phyloP scores from a whole-genome alignment of 2,329 filamentous ascomycete species.

The Penicillium decumbens region DNA sequence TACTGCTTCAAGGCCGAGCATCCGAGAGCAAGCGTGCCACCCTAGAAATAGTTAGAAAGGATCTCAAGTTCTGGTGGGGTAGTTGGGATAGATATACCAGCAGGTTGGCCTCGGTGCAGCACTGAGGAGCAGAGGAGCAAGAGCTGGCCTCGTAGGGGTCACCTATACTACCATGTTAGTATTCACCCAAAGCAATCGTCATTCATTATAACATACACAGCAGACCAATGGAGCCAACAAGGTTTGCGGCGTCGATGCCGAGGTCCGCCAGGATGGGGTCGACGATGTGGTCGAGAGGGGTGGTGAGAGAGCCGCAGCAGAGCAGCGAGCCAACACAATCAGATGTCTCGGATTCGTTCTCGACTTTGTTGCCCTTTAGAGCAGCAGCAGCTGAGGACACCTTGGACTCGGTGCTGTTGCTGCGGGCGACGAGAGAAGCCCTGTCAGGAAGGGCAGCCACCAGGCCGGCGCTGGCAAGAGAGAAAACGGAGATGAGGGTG shows the following conservation, averaged over 20 bases:
- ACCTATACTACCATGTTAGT: conserved; percentile 18
- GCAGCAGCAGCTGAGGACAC: conserved; percentile 11
- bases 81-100: conserved; percentile 18
- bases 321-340: conserved; percentile 22
- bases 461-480: conserved; percentile 26
- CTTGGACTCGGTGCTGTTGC: conserved; percentile 4
- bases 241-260: conserved; percentile 21
- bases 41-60: conserved; percentile 13
- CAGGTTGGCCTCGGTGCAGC: conserved; percentile 31
- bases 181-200: too few relatives aligned
- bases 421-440: conserved; percentile 12
- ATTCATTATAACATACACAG: conserved; percentile 18
- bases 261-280: conserved; percentile 25
- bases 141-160: conserved; percentile 17
- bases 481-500: conserved; percentile 28
- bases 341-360: conserved; percentile 9
- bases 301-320: conserved; percentile 29
- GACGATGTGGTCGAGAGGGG: conserved; percentile 25
- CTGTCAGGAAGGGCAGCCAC: conserved; percentile 26
- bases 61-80: too few relatives aligned
- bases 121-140: conserved; percentile 25
- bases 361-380: conserved; percentile 7
- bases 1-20: conserved; percentile 17
- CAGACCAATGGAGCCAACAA: conserved; percentile 29
- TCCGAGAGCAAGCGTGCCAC: conserved; percentile 25